Evolutionary conservation across 2,329 filamentous ascomycete species (phyloP).

Genomic region (Diaporthe sp.): DNA sequence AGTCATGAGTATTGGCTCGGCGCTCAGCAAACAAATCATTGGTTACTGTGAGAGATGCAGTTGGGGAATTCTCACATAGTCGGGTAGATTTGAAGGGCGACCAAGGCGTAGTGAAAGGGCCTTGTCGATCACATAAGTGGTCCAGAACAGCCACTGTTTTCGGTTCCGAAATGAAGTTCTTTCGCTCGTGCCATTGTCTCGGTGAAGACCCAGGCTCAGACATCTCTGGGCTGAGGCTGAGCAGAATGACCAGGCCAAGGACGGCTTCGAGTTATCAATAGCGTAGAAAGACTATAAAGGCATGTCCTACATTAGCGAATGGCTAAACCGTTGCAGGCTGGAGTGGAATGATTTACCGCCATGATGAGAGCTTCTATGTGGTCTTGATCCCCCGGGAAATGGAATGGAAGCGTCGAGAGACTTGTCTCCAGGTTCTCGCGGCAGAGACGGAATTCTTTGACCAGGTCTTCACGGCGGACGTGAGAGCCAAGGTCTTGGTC

Average conservation of each 20-base stretch:
- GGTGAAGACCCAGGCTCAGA: conserved; percentile 13
- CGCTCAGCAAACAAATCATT: background rate
- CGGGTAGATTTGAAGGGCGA: conserved; percentile 8
- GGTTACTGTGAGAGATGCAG: background rate
- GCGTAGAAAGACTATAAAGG: conserved; percentile 1
- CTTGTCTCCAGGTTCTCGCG: conserved; percentile 15
- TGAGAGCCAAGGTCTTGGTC: conserved; percentile 8
- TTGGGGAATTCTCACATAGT: background rate
- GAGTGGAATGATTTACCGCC: background rate
- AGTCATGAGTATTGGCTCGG: background rate
- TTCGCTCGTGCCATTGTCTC: background rate
- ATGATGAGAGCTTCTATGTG: conserved; percentile 17
- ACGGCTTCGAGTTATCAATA: conserved; percentile 24
- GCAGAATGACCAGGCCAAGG: conserved; percentile 17
- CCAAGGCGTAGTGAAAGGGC: conserved; percentile 18
- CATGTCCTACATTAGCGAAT: background rate
- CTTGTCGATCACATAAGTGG: conserved; percentile 26
- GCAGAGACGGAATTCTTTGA: background rate
- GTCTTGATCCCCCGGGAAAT: background rate
- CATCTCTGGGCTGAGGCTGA: conserved; percentile 16
- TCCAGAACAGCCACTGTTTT: conserved; percentile 17
- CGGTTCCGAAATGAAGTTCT: background rate
- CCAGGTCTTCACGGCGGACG: background rate
- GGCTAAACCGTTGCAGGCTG: background rate
- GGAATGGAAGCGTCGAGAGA: background rate